Evolutionary conservation across 352 stramenopile genomes (phyloP).

Genomic region (Heterotrichella gracilis): DNA sequence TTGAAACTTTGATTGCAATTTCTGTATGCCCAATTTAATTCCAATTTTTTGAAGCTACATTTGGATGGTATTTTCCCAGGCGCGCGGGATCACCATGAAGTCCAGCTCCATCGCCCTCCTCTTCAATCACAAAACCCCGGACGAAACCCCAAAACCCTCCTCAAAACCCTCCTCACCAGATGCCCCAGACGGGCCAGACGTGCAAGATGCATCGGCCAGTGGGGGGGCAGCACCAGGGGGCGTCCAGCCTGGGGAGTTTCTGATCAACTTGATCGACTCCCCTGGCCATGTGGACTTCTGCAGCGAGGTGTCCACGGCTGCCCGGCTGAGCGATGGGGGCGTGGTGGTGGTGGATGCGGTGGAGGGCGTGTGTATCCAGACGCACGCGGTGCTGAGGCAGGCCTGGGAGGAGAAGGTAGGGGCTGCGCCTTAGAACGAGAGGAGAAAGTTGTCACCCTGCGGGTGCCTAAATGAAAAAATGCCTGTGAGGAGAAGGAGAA

Average conservation of each 20-base stretch:
- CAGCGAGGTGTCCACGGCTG: slow-evolving; percentile 65
- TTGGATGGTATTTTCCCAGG: slow-evolving; percentile 55
- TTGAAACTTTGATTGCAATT: too few relatives aligned
- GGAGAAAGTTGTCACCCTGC: too few relatives aligned
- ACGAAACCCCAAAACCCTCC: too few relatives aligned
- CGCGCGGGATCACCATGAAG: slow-evolving; percentile 82
- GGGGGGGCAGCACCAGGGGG: neutral
- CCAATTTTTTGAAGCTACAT: too few relatives aligned
- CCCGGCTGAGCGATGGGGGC: slow-evolving; percentile 58
- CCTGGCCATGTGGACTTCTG: slow-evolving; percentile 73
- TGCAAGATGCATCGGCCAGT: slow-evolving; percentile 16
- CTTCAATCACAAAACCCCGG: slow-evolving; percentile 29
- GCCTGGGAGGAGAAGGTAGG: slow-evolving; percentile 61
- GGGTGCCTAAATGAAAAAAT: too few relatives aligned
- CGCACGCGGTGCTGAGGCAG: slow-evolving; percentile 58
- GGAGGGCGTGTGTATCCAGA: slow-evolving; percentile 70
- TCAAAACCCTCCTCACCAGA: slow-evolving; percentile 15
- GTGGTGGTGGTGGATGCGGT: slow-evolving; percentile 72
- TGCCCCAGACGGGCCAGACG: neutral
- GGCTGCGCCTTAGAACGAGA: too few relatives aligned
- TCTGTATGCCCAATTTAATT: slow-evolving; percentile 16
- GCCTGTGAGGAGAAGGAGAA: too few relatives aligned
- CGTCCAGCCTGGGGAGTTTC: slow-evolving; percentile 22
- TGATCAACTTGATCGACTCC: slow-evolving; percentile 73
- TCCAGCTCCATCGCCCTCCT: slow-evolving; percentile 64